Base-by-base conservation (phyloP, 352 stramenopile genomes). In the Phytophthora kernoviae region DNA sequence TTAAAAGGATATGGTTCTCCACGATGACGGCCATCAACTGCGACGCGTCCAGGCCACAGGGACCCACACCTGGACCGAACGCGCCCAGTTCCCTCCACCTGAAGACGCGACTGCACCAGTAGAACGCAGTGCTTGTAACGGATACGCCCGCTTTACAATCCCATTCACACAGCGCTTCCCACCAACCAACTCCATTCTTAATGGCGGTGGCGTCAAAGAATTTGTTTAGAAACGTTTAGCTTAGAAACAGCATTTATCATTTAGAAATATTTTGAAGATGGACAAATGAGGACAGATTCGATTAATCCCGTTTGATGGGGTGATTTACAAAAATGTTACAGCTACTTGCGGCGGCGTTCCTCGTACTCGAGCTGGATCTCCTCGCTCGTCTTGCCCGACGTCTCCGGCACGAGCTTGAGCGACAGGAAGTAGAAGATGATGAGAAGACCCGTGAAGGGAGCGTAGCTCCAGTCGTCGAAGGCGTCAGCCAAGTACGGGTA, bases 51-150 rank as follows among this genome's bases (percentile, higher is more conserved):
- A 32, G 54, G 2, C 78, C 79, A 41, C 84, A 91, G n/a, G 84
- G 84, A 0, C 84, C 84, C 7, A 58, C 62, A 6, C 84, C 80
- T 24, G 82, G 62, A 7, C 74, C 82, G 51, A 91, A 93, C 12
- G 61, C 63, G 21, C 65, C 62, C 11, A 58, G 50, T 22, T 65
- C 46, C 52, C 18, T 18, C 24, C n/a, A 44, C 24, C 7, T 49
- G 15, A 1, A 15, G 32, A 1, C 21, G 20, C 1, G 7, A 27
- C 21, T 24, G 11, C 34, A 46, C 46, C 33, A n/a, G 32, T 12
- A 3, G 46, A 15, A 17, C 41, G 46, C 43, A 88, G 51, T 42
- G 46, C 58, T 12, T 77, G 77, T 61, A 93, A 61, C 21, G 81
- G 80, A 56, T 86, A 93, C 45, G 82, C 77, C 49, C 75, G 75